These are phyloP conservation scores for Nothomitra cinnamomea DNA, from an alignment of 2,329 filamentous ascomycete genomes.

Conservation along the genomic window DNA sequence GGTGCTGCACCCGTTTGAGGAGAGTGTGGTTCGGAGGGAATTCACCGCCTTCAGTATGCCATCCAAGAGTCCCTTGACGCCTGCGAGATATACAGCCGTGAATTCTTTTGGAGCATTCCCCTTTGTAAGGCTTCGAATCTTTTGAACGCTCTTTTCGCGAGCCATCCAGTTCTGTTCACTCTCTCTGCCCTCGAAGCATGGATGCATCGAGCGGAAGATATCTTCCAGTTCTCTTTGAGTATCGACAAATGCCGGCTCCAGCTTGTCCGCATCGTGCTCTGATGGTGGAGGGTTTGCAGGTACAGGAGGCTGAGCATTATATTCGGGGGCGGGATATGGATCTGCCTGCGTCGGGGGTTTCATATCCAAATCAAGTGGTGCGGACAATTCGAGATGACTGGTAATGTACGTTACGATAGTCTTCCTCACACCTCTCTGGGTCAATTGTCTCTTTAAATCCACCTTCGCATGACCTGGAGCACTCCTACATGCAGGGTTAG, in stretches of 20 bases:
- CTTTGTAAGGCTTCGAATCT: slow-evolving; percentile 59
- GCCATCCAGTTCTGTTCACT: slow-evolving; percentile 82
- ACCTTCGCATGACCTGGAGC: slow-evolving; percentile 72
- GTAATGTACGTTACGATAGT: slow-evolving; percentile 73
- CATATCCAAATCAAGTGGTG: slow-evolving; percentile 18
- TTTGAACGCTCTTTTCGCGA: slow-evolving; percentile 64
- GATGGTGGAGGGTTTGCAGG: slow-evolving; percentile 32
- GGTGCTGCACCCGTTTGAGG: slow-evolving; percentile 67
- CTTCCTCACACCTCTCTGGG: slow-evolving; percentile 68
- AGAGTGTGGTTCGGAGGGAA: slow-evolving; percentile 77
- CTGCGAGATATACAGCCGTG: slow-evolving; percentile 48
- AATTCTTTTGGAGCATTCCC: slow-evolving; percentile 74
- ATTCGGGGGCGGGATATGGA: neutral
- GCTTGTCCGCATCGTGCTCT: slow-evolving; percentile 46
- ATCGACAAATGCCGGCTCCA: slow-evolving; percentile 72
- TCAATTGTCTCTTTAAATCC: slow-evolving; percentile 74
- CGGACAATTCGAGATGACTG: slow-evolving; percentile 45
- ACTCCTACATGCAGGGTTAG: slow-evolving; percentile 31
- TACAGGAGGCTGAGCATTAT: slow-evolving; percentile 20
- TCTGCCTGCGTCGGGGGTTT: slow-evolving; percentile 7
- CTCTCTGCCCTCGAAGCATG: slow-evolving; percentile 73
- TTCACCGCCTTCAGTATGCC: slow-evolving; percentile 74
- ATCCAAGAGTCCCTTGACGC: slow-evolving; percentile 60
- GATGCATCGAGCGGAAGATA: slow-evolving; percentile 63
- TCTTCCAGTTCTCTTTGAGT: slow-evolving; percentile 81